Evolutionary conservation across 2,329 filamentous ascomycete species (phyloP), one percentile per base, ranked within the genome.

Genomic region (Sclerotiophoma versabilis): DNA sequence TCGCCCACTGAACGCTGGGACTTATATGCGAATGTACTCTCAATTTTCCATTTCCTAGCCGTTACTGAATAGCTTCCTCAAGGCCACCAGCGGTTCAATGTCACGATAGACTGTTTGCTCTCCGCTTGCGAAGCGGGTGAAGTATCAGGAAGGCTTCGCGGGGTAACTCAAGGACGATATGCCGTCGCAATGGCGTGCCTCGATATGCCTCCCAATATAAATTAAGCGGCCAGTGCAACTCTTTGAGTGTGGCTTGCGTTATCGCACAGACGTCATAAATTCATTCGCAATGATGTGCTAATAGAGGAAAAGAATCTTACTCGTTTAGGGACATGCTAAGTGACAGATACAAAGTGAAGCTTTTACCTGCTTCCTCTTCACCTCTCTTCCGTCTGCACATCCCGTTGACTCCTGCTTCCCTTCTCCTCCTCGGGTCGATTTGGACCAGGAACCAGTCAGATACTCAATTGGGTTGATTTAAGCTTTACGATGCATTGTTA

Each of bases 401-500:
- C n/a, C n/a, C n/a, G n/a, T n/a, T n/a, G n/a, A n/a, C n/a, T n/a
- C n/a, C n/a, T n/a, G n/a, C n/a, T n/a, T n/a, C n/a, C n/a, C n/a
- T n/a, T n/a, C n/a, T n/a, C n/a, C n/a, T n/a, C n/a, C n/a, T n/a
- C n/a, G n/a, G n/a, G n/a, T n/a, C 52, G 45, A 10, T 57, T 59
- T 6, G 49, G 56, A 6, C 49, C 52, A 26, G 43, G 49, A 2
- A 48, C 58, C 8, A 63, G 27, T 7, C 55, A n/a, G n/a, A n/a
- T n/a, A n/a, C n/a, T n/a, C n/a, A n/a, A n/a, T n/a, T n/a, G n/a
- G n/a, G n/a, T n/a, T n/a, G n/a, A n/a, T n/a, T n/a, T n/a, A n/a
- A n/a, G n/a, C n/a, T n/a, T n/a, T n/a, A 55, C 56, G 58, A 59
- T 12, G 57, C 60, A 32, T 68, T 65, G 1, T 27, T 26, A 6